Base-by-base conservation (phyloP, 2,329 filamentous ascomycete species). In the Trichoderma asperellum region DNA sequence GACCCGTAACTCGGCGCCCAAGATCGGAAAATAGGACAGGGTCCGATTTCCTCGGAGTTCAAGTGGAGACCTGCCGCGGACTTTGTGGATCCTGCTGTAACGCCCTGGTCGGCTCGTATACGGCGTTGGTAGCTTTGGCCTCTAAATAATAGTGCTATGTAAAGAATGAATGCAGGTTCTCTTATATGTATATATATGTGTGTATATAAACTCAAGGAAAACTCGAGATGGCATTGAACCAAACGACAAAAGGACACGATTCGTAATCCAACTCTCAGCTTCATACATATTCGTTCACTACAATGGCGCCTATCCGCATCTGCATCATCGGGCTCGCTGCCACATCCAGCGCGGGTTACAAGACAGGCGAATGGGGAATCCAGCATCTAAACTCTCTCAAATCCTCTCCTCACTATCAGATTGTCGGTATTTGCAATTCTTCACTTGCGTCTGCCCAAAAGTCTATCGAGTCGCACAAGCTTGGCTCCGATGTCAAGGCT, bases 231-330 rank as follows among this genome's bases (percentile, higher is more conserved):
- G 18, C 27, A 49, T 35, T 52, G 11, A 52, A 35, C 18, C 43
- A 35, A 62, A 7, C 5, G 24, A 52, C 29, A 35, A 61, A 49
- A 35, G 1, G 2, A 8, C n/a, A 35, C 40, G 24, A 24, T 24
- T 43, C 29, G 32, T 18, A 61, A 7, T 32, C 34, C 14, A 24
- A 24, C 12, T 61, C 58, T 18, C 29, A 35, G 12, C 40, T 35
- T 35, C n/a, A 52, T 24, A 35, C 8, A 52, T 24, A 34, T 52
- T 52, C 43, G 16, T 35, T 40, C 53, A 29, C 43, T 24, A 7
- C 59, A 62, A 62, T 62, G 59, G 59, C 59, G 29, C 59, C 59
- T 52, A 62, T 62, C 43, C 59, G 59, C n/a, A 62, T 62, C 59
- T 62, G 59, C 29, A 62, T 62, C 59, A 49, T 62, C n/a, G 59